Conservation (phyloP, 257 asterid genomes). For the Henckelia pumila region DNA sequence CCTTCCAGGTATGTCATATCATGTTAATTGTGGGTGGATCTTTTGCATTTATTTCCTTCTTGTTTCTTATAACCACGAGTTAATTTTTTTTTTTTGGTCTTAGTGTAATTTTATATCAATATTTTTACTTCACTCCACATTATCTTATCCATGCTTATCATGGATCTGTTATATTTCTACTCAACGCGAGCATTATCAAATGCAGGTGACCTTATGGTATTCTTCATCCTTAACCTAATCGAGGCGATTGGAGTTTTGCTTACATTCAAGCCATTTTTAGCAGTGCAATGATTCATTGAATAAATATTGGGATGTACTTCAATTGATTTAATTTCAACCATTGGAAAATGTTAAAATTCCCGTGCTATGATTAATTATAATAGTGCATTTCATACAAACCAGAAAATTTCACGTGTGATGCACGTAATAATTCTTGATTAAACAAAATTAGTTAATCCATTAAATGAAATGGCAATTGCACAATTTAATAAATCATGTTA, state of each 20-base stretch:
- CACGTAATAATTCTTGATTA: no score
- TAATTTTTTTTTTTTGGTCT: neutral
- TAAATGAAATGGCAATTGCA: no score
- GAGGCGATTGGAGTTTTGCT: constrained; percentile 52
- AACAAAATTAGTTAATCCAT: no score
- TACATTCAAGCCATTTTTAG: constrained; percentile 61
- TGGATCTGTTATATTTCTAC: neutral
- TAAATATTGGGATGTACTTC: no score
- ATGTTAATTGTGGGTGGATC: neutral
- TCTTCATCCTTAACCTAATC: constrained; percentile 54
- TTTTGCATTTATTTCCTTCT: neutral
- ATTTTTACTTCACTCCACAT: neutral
- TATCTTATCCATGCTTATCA: neutral
- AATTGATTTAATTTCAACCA: no score
- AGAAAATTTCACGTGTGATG: no score
- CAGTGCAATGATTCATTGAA: constrained; percentile 21
- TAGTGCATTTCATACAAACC: no score
- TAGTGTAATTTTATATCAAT: neutral
- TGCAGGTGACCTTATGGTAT: constrained; percentile 74
- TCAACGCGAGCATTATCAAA: neutral
- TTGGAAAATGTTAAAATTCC: no score
- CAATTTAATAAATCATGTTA: no score
- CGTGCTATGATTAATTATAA: no score
- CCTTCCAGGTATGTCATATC: constrained; percentile 52
- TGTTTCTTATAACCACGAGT: neutral